These are phyloP conservation scores for Elongisporangium anandrum DNA, from an alignment of 352 stramenopile species.

Conservation along the genomic window DNA sequence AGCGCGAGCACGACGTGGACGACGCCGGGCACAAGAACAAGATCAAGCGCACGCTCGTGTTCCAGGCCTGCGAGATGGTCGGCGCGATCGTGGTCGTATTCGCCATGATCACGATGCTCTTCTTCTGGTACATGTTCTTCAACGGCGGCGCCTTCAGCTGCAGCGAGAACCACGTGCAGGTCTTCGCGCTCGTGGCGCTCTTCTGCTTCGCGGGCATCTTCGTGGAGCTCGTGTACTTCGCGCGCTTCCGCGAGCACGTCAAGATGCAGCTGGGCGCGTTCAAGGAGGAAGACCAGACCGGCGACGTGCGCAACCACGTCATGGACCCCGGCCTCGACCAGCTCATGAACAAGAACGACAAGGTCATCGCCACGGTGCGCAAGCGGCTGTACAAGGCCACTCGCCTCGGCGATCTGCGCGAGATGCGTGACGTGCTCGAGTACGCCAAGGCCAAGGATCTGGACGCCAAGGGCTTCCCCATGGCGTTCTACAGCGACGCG, in stretches of 20 bases:
- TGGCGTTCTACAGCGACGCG: slow-evolving; percentile 39
- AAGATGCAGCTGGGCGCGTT: slow-evolving; percentile 84
- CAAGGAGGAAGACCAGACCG: slow-evolving; percentile 74
- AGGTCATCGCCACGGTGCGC: slow-evolving; percentile 46
- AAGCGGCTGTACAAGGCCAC: slow-evolving; percentile 75
- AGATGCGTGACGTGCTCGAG: slow-evolving; percentile 58
- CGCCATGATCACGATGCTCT: slow-evolving; percentile 48
- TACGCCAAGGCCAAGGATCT: slow-evolving; percentile 42
- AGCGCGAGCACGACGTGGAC: slow-evolving; percentile 40
- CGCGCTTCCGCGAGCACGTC: slow-evolving; percentile 74
- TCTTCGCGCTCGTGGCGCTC: slow-evolving; percentile 47
- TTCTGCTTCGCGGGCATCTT: slow-evolving; percentile 63
- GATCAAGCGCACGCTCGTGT: slow-evolving; percentile 67
- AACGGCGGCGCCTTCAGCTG: slow-evolving; percentile 67
- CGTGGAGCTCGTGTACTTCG: slow-evolving; percentile 62
- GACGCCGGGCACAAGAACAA: slow-evolving; percentile 51
- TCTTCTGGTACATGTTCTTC: slow-evolving; percentile 83
- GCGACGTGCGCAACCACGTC: slow-evolving; percentile 63
- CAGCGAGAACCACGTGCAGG: slow-evolving; percentile 33
- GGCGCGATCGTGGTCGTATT: slow-evolving; percentile 54
- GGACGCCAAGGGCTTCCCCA: slow-evolving; percentile 48
- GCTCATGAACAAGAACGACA: slow-evolving; percentile 49
- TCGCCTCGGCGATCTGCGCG: slow-evolving; percentile 52
- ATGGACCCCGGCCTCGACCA: slow-evolving; percentile 47
- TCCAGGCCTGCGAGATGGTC: slow-evolving; percentile 67